Evolutionary conservation across 2,329 filamentous ascomycete species (phyloP), one percentile per base, ranked within the genome.

Genomic region (Curvularia verruculosa): DNA sequence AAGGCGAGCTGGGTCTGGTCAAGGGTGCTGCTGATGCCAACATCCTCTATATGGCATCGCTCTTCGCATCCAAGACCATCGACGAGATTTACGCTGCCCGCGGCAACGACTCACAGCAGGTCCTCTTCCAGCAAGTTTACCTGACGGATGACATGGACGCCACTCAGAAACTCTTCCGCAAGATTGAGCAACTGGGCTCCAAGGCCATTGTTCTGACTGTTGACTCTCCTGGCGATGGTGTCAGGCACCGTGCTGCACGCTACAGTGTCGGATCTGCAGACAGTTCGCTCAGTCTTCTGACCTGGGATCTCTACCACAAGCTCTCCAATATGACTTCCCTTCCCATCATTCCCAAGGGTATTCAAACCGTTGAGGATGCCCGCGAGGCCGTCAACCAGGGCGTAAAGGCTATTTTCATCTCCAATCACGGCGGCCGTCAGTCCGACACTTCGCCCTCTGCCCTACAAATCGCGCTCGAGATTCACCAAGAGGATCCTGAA

Each of bases 401-500:
- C 12, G 74, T 68, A 8, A 71, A 71, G 26, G 77, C 77, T 3
- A 75, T 78, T 50, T 77, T 75, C 63, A 66, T 79, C 43, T 77
- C 75, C 46, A 79, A 79, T 66, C 77, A 79, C 61, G 77, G 77
- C 19, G 77, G 77, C 10, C 71, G 77, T 45, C 72, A 75, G 46
- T 67, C 77, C 49, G 77, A 79, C 74, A 46, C 81, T n/a, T 80
- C 83, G 2, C 87, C 89, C 0, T 89, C 84, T 0, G 85, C 89
- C 1, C 86, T 89, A 10, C 90, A 95, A 67, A 86, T 94, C 49
- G 89, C 89, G 4, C 84, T 91, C 8, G 90, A 92, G 59, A 88
- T 92, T 51, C 88, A 90, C 74, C 87, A 85, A n/a, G 55, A 73
- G 13, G 75, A 68, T 15, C 77, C 77, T 0, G 71, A 75, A 15